phyloP scores from a whole-genome alignment of 176 grass and related monocot genomes.

The Avena sativa region DNA sequence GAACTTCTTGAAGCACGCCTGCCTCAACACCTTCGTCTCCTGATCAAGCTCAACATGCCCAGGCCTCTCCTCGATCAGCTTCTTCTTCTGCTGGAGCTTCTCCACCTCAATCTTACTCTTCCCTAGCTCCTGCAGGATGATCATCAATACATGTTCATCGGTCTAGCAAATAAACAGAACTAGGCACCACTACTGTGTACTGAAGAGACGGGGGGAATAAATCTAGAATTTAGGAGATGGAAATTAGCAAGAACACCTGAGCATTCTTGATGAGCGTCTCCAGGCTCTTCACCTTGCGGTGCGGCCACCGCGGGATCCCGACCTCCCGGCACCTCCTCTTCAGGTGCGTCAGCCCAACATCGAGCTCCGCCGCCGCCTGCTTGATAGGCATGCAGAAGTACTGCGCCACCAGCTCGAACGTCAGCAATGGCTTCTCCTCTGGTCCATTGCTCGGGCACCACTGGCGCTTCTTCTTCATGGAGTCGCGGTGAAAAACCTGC shows the following conservation, averaged over 20 bases:
- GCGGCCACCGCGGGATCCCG: constrained; percentile 59
- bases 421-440: constrained; percentile 31
- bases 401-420: constrained; percentile 43
- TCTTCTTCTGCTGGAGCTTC: constrained; percentile 41
- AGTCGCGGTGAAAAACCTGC: background rate
- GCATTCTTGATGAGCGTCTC: constrained; percentile 56
- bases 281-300: constrained; percentile 67
- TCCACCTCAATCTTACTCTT: constrained; percentile 16
- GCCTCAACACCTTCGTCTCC: constrained; percentile 54
- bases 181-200: background rate
- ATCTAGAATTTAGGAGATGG: background rate
- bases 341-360: constrained; percentile 53
- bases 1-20: constrained; percentile 64
- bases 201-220: background rate
- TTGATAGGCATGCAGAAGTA: constrained; percentile 65
- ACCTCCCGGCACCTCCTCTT: constrained; percentile 65
- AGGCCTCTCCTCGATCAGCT: constrained; percentile 59
- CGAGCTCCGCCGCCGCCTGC: constrained; percentile 57
- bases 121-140: constrained; percentile 28
- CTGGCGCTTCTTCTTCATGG: background rate
- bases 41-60: constrained; percentile 30
- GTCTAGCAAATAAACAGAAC: background rate
- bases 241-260: constrained; percentile 39
- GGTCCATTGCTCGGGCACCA: too few relatives aligned
- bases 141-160: background rate